Evolutionary conservation across 176 grass and related monocot genomes (phyloP), one percentile per base, ranked within the genome.

Genomic region (Hordeum marinum): DNA sequence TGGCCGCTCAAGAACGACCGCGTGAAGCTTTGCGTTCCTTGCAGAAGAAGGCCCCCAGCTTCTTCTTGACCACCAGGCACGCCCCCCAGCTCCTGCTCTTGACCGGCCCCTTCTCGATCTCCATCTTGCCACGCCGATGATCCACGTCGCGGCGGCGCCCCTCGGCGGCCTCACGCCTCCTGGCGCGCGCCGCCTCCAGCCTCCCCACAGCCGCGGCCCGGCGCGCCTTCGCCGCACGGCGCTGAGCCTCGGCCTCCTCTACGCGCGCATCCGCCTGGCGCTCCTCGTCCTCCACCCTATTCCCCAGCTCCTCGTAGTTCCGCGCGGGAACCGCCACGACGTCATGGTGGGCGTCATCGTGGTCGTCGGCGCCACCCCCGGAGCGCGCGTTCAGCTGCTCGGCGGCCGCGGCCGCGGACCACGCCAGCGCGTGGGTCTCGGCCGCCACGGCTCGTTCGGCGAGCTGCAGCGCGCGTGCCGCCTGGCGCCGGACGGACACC

Each of bases 381-480:
- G 60, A 25, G 29, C 48, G 64, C 20, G 79, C 71, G 55, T 17
- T 21, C 13, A 73, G 41, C 63, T 64, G 82, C 26, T 78, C 59
- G 15, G 74, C 37, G 7, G 85, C 71, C 14, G 35, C 72, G 14
- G 48, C 40, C 14, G 75, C 81, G 5, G 91, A 68, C 59, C 72
- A 76, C n/a, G 75, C 63, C 41, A 90, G 63, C 63, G 87, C 87
- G 59, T 89, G 80, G 1, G 46, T 70, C 72, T 92, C 84, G 21
- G 82, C 72, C 14, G 29, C 77, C 40, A 93, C 36, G 57, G 82
- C 88, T 17, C 36, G 80, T 82, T 90, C 54, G 4, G 78, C 79
- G 5, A 93, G 66, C 41, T 70, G 65, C 59, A 85, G 85, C 66
- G 85, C 82, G 27, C 50, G 71, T 14, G 35, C 24, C 6, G 81